phyloP scores from a whole-genome alignment of 2,329 filamentous ascomycete genomes.

The Nectriaceae sp. region DNA sequence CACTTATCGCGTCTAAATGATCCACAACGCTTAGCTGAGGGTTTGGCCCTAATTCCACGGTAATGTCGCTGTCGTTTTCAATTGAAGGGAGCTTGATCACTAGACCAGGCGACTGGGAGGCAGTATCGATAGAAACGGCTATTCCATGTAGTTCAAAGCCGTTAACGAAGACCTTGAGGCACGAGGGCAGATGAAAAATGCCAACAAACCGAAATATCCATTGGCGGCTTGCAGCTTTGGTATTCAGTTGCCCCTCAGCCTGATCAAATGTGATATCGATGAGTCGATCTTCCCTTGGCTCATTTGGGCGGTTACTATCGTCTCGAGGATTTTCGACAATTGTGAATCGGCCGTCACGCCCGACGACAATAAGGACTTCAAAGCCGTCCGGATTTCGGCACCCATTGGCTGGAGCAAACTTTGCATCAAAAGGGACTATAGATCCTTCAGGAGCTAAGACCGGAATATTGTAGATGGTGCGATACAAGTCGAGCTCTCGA shows the following conservation, averaged over 20 bases:
- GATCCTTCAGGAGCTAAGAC: constrained; percentile 58
- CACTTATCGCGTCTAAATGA: constrained; percentile 14
- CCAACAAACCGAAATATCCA: constrained; percentile 17
- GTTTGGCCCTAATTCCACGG: constrained; percentile 5
- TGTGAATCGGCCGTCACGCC: constrained; percentile 48
- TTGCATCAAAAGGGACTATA: constrained; percentile 57
- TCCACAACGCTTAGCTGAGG: constrained; percentile 17
- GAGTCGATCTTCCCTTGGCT: neutral
- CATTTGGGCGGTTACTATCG: neutral
- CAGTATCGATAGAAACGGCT: constrained; percentile 10
- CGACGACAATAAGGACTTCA: constrained; percentile 51
- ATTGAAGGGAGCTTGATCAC: constrained; percentile 11
- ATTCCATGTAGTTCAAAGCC: neutral
- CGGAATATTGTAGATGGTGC: constrained; percentile 50
- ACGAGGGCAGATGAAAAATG: constrained; percentile 9
- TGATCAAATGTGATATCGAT: constrained; percentile 7
- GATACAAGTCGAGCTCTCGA: constrained; percentile 52
- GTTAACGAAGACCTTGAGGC: constrained; percentile 3
- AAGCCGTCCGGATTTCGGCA: constrained; percentile 47
- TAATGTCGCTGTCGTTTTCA: neutral
- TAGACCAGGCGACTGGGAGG: constrained; percentile 14
- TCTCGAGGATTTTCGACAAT: constrained; percentile 47
- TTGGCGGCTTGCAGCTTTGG: constrained; percentile 4
- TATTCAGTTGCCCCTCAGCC: constrained; percentile 5
- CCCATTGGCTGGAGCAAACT: constrained; percentile 46